Conservation (phyloP, 179 eudicot genomes). For the Nepenthes alata region DNA sequence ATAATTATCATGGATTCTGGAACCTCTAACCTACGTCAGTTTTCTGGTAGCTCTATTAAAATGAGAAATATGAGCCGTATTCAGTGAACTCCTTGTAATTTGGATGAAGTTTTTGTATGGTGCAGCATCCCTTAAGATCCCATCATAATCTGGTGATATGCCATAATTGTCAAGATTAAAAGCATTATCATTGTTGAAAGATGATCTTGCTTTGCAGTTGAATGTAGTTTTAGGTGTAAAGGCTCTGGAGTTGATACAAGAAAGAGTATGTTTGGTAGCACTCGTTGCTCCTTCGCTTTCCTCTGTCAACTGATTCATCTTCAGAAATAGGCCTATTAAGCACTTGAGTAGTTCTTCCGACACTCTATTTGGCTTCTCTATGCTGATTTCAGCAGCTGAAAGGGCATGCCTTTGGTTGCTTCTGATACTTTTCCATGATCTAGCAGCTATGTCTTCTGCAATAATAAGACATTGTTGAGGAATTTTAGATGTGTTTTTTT, state of each 20-base stretch:
- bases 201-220: constrained; percentile 41
- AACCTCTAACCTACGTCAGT: constrained; percentile 33
- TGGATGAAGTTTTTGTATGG: constrained; percentile 54
- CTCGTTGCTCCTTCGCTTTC: constrained; percentile 25
- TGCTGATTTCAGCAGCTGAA: constrained; percentile 18
- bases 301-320: constrained; percentile 32
- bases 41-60: constrained; percentile 35
- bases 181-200: constrained; percentile 21
- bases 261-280: constrained; percentile 30
- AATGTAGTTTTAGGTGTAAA: constrained; percentile 45
- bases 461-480: neutral
- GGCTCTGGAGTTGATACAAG: constrained; percentile 54
- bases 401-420: constrained; percentile 11
- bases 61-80: constrained; percentile 24
- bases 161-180: constrained; percentile 30
- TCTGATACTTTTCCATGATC: constrained; percentile 9
- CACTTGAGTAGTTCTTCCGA: constrained; percentile 69
- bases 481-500: neutral
- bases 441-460: constrained; percentile 8
- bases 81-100: constrained; percentile 50
- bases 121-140: constrained; percentile 29
- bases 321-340: constrained; percentile 50
- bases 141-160: constrained; percentile 26
- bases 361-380: constrained; percentile 50
- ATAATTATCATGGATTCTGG: neutral